Evolutionary conservation across 2,329 filamentous ascomycete species (phyloP), one percentile per base, ranked within the genome.

Genomic region (Ophiocordyceps camponoti-floridani): DNA sequence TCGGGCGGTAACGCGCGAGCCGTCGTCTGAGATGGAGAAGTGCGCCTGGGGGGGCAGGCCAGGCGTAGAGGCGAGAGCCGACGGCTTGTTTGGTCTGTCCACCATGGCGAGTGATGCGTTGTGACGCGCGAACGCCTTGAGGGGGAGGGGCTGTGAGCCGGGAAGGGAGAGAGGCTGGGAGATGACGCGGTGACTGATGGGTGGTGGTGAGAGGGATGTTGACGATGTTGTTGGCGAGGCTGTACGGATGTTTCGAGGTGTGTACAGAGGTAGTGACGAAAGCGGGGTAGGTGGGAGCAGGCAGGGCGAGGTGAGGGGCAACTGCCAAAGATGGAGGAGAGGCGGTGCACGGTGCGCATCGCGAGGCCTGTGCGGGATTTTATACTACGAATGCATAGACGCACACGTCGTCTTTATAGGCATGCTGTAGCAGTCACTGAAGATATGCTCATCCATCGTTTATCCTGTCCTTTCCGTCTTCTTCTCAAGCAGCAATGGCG

Each of bases 21-120:
- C 79, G 58, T 77, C 76, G 54, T 84, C 73, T 27, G 78, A 75
- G 56, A 88, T 78, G 59, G 76, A 76, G 56, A 95, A 82, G 51
- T 80, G 77, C 31, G 89, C 65, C 57, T 79, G 84, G 42, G 88
- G 82, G 14, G 84, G 78, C 14, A 81, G 72, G 44, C 78, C 77
- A 8, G 83, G 81, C 8, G 83, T 81, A 50, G 84, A 71, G 45
- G 84, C 77, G 55, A 89, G 76, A 37, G 84, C 80, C 44, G 78
- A 71, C 46, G 86, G 85, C 60, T 86, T 91, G 66, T 94, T 85
- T 52, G 79, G 76, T 60, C 88, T 81, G 58, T 94, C 86, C 65
- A 93, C 82, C 75, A 82, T 83, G 43, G 44, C 19, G 12, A 30
- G 16, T 8, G 35, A 9, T 16, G n/a, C n/a, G 10, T 35, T 7